phyloP scores from a whole-genome alignment of 345 rosid species.

The Hibiscus syriacus region DNA sequence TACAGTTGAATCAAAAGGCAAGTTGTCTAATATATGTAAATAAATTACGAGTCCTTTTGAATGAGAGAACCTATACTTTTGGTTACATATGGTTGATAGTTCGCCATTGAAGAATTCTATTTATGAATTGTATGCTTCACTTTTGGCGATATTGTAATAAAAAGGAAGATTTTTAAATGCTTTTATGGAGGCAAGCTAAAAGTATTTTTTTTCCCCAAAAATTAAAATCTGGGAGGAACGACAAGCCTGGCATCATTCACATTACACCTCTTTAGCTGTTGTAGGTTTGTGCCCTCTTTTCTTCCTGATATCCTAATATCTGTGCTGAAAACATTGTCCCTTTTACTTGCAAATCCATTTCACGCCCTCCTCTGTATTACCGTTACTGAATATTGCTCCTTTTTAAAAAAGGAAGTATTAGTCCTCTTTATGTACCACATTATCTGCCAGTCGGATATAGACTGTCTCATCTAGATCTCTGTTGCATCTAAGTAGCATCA shows the following conservation, averaged over 20 bases:
- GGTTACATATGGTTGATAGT: neutral
- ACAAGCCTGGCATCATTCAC: neutral
- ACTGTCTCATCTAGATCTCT: neutral
- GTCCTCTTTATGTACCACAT: neutral
- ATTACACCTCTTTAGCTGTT: neutral
- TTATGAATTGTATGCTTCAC: neutral
- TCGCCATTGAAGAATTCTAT: neutral
- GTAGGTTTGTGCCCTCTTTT: neutral
- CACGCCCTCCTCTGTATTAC: neutral
- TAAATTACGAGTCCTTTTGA: neutral
- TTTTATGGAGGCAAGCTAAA: neutral
- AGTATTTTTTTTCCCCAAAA: neutral
- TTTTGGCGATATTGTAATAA: neutral
- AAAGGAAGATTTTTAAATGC: neutral
- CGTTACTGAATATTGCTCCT: neutral
- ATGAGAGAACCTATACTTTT: conserved; percentile 2
- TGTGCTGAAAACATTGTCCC: neutral
- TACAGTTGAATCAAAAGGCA: conserved; percentile 80
- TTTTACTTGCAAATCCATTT: neutral
- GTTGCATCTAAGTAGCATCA: neutral
- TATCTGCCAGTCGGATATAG: neutral
- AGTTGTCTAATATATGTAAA: conserved; percentile 6
- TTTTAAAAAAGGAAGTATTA: neutral
- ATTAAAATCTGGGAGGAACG: neutral
- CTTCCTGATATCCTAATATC: neutral